These are phyloP conservation scores for Annulohypoxylon stygium DNA, from an alignment of 495 filamentous ascomycete genomes.

Conservation along the genomic window DNA sequence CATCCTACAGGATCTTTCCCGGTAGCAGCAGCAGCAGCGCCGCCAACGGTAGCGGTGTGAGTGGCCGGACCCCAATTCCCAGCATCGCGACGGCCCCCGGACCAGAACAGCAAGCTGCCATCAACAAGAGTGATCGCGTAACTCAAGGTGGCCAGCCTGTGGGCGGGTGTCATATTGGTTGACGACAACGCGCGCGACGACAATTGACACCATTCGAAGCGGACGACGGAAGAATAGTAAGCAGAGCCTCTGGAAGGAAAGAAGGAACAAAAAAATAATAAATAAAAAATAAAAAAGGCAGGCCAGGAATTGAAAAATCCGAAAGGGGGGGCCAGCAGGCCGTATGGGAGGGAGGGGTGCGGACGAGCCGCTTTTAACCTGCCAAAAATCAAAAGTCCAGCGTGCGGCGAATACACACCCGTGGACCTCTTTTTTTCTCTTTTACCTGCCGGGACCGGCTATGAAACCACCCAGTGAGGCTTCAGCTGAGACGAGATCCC, in stretches of 20 bases:
- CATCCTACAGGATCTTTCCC: conserved; percentile 47
- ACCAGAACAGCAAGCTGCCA: conserved; percentile 39
- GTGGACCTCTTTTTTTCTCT: background rate
- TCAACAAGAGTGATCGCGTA: conserved; percentile 48
- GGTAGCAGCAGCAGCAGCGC: conserved; percentile 15
- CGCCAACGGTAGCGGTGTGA: conserved; percentile 27
- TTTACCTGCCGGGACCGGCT: conserved; percentile 45
- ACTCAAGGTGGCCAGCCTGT: conserved; percentile 52
- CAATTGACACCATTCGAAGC: conserved; percentile 41
- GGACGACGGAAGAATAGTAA: conserved; percentile 1
- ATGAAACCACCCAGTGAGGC: conserved; percentile 47
- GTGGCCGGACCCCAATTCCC: conserved; percentile 50
- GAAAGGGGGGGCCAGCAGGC: conserved; percentile 2
- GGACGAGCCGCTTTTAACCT: conserved; percentile 46
- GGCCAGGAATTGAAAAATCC: conserved; percentile 31
- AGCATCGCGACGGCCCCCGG: conserved; percentile 29
- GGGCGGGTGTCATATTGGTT: conserved; percentile 50
- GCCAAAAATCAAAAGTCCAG: conserved; percentile 1
- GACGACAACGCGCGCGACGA: conserved; percentile 18
- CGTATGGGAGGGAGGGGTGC: conserved; percentile 21
- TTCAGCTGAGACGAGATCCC: conserved; percentile 49
- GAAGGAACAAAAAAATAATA: background rate
- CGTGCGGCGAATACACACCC: conserved; percentile 31
- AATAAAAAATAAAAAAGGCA: conserved; percentile 8
- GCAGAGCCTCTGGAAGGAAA: background rate